Evolutionary conservation across 495 filamentous ascomycete genomes (phyloP), one percentile per base, ranked within the genome.

Genomic region (Usnea hakonensis): DNA sequence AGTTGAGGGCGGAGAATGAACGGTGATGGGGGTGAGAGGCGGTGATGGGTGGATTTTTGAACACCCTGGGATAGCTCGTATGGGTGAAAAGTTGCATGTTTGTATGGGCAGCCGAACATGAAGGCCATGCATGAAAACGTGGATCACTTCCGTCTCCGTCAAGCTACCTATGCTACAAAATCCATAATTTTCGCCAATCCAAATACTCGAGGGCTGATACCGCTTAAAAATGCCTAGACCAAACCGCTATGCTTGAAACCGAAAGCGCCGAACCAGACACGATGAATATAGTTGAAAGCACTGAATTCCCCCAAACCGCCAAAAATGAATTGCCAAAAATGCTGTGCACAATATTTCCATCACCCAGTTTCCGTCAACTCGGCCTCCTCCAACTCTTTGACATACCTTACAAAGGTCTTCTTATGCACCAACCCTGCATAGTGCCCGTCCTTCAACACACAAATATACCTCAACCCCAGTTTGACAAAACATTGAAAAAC

Each of bases 401-500:
- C 85, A 72, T 91, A 96, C 74, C 91, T 95, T 57, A 96, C 93
- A 77, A 98, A 98, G 26, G 85, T 83, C 77, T 98, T 98, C 77
- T 97, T 98, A 74, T 98, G 94, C 30, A 95, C 90, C 77, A 98
- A 80, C 59, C 94, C 94, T 2, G 89, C 90, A 75, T 90, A 97
- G 40, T 84, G 81, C 26, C 94, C 94, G 69, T 95, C 84, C 43
- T 78, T 81, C 30, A 95, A 73, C 23, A 96, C 91, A 74, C 94
- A 97, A 48, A 98, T 85, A 73, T 97, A 97, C 60, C 94, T 79
- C 63, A 98, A 72, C 1, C 94, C 94, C 21, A 98, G 76, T 73
- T 98, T 98, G 48, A 90, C 90, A 75, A 97, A 98, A 68, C 90
- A 95, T 71, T 98, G 93, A 66, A 96, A 97, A 43, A 96, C 94